Percentiles rank a stretch among this genome's conserved stretches.
phyloP scores from a whole-genome alignment of 1,284 basidiomycete species.

The Somion occarium region DNA sequence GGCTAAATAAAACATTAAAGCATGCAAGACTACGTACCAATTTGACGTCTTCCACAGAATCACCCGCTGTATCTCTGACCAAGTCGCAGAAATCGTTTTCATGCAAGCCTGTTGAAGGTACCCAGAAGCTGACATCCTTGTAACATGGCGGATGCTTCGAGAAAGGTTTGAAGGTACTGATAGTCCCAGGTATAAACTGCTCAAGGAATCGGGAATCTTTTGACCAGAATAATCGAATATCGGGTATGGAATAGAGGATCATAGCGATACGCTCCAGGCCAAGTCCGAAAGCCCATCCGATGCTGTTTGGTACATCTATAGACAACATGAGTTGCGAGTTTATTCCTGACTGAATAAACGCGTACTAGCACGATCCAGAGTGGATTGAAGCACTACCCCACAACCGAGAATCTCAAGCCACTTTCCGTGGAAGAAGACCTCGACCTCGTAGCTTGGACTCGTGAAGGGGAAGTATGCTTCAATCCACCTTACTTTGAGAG shows the following conservation, averaged over 20 bases:
- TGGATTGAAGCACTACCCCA: conserved; percentile 89
- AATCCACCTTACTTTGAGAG: conserved; percentile 92
- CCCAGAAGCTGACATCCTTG: conserved; percentile 93
- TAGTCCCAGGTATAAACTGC: conserved; percentile 79
- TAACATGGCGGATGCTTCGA: conserved; percentile 87
- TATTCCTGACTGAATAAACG: conserved; percentile 17
- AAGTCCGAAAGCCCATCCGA: conserved; percentile 98
- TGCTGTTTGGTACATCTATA: conserved; percentile 74
- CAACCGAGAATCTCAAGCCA: conserved; percentile 98
- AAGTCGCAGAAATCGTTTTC: conserved; percentile 98
- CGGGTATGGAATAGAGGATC: conserved; percentile 96
- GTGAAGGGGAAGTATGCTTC: conserved; percentile 99
- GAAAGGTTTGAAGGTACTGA: conserved; percentile 82
- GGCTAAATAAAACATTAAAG: background rate
- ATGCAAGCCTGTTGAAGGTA: conserved; percentile 62
- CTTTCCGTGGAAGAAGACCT: conserved; percentile 93
- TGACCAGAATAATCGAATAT: conserved; percentile 99
- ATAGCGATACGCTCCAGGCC: conserved; percentile 98
- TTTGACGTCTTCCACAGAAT: conserved; percentile 88
- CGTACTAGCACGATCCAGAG: conserved; percentile 82
- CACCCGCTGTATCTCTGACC: conserved; percentile 88
- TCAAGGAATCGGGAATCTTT: conserved; percentile 81
- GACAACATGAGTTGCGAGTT: background rate
- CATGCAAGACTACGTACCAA: conserved; percentile 46
- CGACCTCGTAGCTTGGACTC: conserved; percentile 95